phyloP scores from a whole-genome alignment of 108 stramenopile species.

The Parietichytrium sp. region DNA sequence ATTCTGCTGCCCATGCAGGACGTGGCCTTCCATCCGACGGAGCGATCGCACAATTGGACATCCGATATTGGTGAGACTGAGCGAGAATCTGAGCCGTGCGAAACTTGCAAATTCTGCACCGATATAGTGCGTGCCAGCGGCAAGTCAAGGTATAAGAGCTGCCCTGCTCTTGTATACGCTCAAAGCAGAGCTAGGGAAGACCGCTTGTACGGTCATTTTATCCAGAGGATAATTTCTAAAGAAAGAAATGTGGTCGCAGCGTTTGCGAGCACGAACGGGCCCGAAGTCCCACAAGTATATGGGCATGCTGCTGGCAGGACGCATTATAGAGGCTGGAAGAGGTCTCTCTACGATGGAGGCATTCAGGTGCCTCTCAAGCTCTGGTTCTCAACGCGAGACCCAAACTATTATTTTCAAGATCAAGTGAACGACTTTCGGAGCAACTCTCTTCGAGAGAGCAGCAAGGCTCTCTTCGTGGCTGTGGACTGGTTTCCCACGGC shows the following conservation, averaged over 20 bases:
- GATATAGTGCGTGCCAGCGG: neutral
- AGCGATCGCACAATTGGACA: neutral
- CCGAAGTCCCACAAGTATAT: neutral
- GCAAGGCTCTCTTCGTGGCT: neutral
- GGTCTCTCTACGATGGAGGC: neutral
- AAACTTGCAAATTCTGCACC: neutral
- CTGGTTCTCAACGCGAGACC: too few species aligned
- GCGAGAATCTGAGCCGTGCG: neutral
- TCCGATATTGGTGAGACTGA: neutral
- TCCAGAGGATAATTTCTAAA: neutral
- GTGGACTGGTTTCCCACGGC: neutral
- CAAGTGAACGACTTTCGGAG: neutral
- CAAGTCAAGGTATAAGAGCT: neutral
- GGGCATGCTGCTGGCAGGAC: slow-evolving; percentile 2
- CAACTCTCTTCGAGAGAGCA: neutral
- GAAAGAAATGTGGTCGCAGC: neutral
- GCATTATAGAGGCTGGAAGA: neutral
- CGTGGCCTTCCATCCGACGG: neutral
- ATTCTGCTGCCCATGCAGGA: neutral
- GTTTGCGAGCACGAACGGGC: neutral
- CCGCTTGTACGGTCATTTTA: neutral
- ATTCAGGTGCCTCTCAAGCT: slow-evolving; percentile 31
- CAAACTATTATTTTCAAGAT: neutral
- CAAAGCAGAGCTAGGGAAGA: neutral
- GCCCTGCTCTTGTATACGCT: neutral